Evolutionary conservation across 2,329 filamentous ascomycete species (phyloP), one percentile per base, ranked within the genome.

Genomic region (Stagonosporopsis vannaccii): DNA sequence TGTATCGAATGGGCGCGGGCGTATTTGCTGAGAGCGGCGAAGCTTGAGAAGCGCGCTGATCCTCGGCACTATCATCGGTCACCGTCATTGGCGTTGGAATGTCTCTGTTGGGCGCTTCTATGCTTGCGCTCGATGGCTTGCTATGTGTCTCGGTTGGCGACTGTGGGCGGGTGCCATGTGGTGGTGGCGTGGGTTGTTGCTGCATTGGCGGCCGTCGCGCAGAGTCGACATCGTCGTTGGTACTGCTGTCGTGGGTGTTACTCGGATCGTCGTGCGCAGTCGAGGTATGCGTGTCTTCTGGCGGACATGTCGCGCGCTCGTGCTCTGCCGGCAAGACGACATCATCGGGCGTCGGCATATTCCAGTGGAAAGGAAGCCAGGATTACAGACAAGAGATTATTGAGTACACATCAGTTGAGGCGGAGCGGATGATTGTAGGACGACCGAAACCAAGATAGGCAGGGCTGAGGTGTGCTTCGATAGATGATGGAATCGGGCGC

Each of bases 271-370:
- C 52, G 60, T 40, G 41, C 12, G 60, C 35, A 26, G 63, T 45
- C 45, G 59, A 58, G 19, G 60, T 64, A 60, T 70, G 73, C 67
- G 61, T 57, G 30, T 75, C 72, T 26, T 84, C 81, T 36, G 81
- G 81, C n/a, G 81, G 81, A 71, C 81, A 83, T 58, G 79, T 80
- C 47, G 77, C 72, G 68, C 76, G 81, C 68, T 74, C 71, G 63
- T 74, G 74, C 78, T 78, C 69, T 53, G 62, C 59, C 36, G 67
- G 76, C 66, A 75, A 74, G 66, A 74, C 73, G 66, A 78, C 69
- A 74, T 75, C 71, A 74, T 75, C 72, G 71, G 78, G 76, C 75
- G 80, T 82, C 68, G 81, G 81, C 81, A 84, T 84, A 74, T 73
- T 77, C 63, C 60, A 58, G 44, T 58, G 45, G 53, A 56, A 48